Evolutionary conservation across 2,329 filamentous ascomycete species (phyloP).

Genomic region (Epichloe glyceriae): DNA sequence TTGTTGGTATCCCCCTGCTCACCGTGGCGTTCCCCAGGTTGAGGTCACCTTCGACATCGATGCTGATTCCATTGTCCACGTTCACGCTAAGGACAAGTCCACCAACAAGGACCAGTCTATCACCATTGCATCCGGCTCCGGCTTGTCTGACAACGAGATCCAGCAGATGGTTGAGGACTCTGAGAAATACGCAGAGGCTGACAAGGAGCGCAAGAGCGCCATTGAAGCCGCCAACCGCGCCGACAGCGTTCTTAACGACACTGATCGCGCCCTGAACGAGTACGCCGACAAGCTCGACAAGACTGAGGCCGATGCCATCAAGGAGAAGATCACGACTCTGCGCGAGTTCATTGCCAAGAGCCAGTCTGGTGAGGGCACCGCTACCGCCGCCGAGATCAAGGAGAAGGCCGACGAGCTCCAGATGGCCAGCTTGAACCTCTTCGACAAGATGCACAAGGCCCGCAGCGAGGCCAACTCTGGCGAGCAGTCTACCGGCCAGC

Average conservation of each 20-base stretch:
- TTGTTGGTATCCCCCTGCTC: slow-evolving; percentile 94
- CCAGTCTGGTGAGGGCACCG: slow-evolving; percentile 78
- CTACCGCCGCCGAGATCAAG: slow-evolving; percentile 89
- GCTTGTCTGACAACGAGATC: slow-evolving; percentile 89
- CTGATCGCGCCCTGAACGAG: slow-evolving; percentile 96
- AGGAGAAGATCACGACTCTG: slow-evolving; percentile 79
- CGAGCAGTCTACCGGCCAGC: slow-evolving; percentile 35
- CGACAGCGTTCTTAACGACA: slow-evolving; percentile 92
- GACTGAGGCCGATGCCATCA: slow-evolving; percentile 82
- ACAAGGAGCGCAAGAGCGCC: slow-evolving; percentile 91
- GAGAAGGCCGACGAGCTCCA: slow-evolving; percentile 98
- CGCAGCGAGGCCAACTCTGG: slow-evolving; percentile 50
- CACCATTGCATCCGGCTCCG: slow-evolving; percentile 94
- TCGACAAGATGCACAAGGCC: slow-evolving; percentile 99
- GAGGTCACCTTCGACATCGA: slow-evolving; percentile 99
- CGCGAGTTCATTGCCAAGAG: slow-evolving; percentile 88
- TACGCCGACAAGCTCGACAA: slow-evolving; percentile 95
- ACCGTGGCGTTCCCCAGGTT: slow-evolving; percentile 90
- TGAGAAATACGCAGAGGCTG: slow-evolving; percentile 86
- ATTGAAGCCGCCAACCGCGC: slow-evolving; percentile 97
- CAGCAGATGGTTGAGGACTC: slow-evolving; percentile 96
- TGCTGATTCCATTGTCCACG: slow-evolving; percentile 93
- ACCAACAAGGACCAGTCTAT: slow-evolving; percentile 99
- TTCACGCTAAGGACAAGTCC: slow-evolving; percentile 97
- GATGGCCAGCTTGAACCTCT: slow-evolving; percentile 86